These are phyloP conservation scores for Syzygium aromaticum DNA, from an alignment of 345 rosid genomes.

Conservation along the genomic window DNA sequence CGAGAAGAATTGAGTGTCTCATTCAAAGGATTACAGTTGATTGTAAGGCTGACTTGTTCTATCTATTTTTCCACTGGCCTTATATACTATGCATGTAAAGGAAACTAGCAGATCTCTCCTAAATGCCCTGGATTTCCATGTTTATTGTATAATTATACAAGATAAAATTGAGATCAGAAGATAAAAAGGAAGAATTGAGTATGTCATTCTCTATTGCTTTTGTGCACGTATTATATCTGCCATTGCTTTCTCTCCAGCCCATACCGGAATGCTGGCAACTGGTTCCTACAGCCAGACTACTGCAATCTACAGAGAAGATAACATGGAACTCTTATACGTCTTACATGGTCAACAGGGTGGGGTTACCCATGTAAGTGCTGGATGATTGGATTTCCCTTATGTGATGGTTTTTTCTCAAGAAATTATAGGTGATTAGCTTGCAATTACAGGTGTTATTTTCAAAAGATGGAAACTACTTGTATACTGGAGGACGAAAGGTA, in stretches of 20 bases:
- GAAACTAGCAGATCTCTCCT: background rate
- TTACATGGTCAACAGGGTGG: constrained; percentile 98
- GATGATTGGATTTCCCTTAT: background rate
- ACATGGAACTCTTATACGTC: constrained; percentile 87
- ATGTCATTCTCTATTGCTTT: constrained; percentile 7
- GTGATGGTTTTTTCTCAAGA: background rate
- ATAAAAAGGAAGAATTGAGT: background rate
- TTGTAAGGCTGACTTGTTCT: background rate
- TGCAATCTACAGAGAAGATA: constrained; percentile 85
- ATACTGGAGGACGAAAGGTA: constrained; percentile 95
- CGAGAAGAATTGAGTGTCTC: background rate
- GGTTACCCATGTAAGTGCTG: constrained; percentile 72
- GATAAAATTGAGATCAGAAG: background rate
- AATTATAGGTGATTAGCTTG: constrained; percentile 3
- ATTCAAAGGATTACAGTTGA: background rate
- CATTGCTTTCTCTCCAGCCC: constrained; percentile 74
- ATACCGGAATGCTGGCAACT: constrained; percentile 78
- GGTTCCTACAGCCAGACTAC: constrained; percentile 88
- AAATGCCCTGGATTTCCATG: background rate
- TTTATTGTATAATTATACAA: background rate
- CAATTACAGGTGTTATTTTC: constrained; percentile 79
- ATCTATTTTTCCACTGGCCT: background rate
- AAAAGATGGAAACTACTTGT: constrained; percentile 88
- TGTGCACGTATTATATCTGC: constrained; percentile 71
- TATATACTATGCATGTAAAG: background rate